Evolutionary conservation across 345 rosid genomes (phyloP).

Genomic region (Viola odorata): DNA sequence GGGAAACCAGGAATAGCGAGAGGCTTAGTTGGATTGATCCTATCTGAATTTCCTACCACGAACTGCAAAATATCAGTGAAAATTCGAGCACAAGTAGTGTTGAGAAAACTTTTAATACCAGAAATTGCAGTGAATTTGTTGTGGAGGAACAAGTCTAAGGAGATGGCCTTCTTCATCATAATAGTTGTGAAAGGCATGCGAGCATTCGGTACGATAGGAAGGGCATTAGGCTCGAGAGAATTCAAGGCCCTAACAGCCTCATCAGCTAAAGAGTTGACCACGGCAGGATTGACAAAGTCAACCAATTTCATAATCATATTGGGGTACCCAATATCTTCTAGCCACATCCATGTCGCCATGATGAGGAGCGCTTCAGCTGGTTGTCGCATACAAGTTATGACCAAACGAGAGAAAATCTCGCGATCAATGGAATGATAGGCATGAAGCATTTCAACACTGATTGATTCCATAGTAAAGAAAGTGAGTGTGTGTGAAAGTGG

Average conservation of each 20-base stretch:
- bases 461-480: slow-evolving; percentile 18
- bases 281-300: slow-evolving; percentile 13
- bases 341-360: slow-evolving; percentile 47
- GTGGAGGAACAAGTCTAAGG: slow-evolving; percentile 21
- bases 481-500: not conserved
- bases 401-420: slow-evolving; percentile 33
- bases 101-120: slow-evolving; percentile 38
- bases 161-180: slow-evolving; percentile 21
- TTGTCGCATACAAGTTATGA: slow-evolving; percentile 20
- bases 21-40: not conserved
- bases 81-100: slow-evolving; percentile 24
- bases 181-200: slow-evolving; percentile 25
- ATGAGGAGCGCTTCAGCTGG: slow-evolving; percentile 33
- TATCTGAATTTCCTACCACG: slow-evolving; percentile 2
- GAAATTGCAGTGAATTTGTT: slow-evolving; percentile 29
- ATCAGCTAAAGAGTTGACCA: slow-evolving; percentile 22
- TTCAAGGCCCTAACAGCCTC: slow-evolving; percentile 28
- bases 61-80: slow-evolving; percentile 33
- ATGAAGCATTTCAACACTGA: slow-evolving; percentile 28
- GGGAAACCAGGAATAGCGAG: slow-evolving; percentile 37
- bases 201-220: not conserved
- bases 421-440: slow-evolving; percentile 35
- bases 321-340: slow-evolving; percentile 37
- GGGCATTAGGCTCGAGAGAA: slow-evolving; percentile 12
- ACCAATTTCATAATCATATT: slow-evolving; percentile 24